phyloP scores from a whole-genome alignment of 768 basidiomycete genomes.

The Suillus alpinus region DNA sequence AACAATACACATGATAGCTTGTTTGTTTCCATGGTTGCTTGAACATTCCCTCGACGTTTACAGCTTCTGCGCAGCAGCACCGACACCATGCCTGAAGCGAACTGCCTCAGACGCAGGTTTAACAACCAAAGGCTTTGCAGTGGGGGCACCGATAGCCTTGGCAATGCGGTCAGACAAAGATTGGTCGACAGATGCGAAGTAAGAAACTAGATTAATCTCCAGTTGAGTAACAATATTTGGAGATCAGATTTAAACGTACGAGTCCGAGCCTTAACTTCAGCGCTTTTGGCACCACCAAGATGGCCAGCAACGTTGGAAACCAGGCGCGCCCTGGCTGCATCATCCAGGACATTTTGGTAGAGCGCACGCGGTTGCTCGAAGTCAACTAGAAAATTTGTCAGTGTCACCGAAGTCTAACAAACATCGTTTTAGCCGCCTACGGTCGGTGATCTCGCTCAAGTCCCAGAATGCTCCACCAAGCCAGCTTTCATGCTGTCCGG shows the following conservation, averaged over 20 bases:
- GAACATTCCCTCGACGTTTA: neutral
- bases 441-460: conserved; percentile 73
- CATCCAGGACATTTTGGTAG: conserved; percentile 66
- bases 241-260: conserved; percentile 43
- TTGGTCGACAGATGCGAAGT: conserved; percentile 79
- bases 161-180: conserved; percentile 74
- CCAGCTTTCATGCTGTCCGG: conserved; percentile 69
- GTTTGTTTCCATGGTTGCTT: conserved; percentile 2
- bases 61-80: conserved; percentile 1
- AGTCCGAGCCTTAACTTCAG: conserved; percentile 58
- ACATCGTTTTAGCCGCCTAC: conserved; percentile 41
- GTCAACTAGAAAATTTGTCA: conserved; percentile 50
- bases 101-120: conserved; percentile 59
- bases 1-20: neutral
- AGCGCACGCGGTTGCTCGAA: conserved; percentile 80
- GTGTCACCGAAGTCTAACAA: neutral
- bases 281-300: conserved; percentile 58
- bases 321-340: conserved; percentile 56
- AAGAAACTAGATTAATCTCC: conserved; percentile 48
- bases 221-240: neutral
- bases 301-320: conserved; percentile 67
- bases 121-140: conserved; percentile 57
- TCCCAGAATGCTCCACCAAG: conserved; percentile 66
- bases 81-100: conserved; percentile 39
- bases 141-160: conserved; percentile 60